Conservation (phyloP, 768 basidiomycete species). For the Panaeolus papilionaceus region DNA sequence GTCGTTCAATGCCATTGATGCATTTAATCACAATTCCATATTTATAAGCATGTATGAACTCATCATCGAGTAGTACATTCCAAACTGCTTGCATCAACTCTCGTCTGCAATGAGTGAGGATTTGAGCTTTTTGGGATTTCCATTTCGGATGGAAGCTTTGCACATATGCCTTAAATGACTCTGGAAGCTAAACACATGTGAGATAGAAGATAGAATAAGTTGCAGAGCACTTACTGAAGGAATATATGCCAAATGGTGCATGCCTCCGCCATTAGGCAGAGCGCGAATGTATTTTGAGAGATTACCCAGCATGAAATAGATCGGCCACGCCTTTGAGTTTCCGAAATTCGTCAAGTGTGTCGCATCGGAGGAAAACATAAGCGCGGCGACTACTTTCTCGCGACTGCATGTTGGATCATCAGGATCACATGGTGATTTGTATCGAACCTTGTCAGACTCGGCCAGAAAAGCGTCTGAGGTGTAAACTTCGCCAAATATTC, state of each 20-base stretch:
- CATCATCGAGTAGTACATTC: conserved; percentile 26
- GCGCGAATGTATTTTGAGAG: conserved; percentile 46
- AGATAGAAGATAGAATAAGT: not conserved
- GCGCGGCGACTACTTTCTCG: conserved; percentile 27
- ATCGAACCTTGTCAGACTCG: conserved; percentile 16
- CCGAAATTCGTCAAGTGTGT: conserved; percentile 44
- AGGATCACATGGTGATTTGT: not conserved
- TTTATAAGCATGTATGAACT: conserved; percentile 29
- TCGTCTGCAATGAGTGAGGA: conserved; percentile 34
- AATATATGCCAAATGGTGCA: conserved; percentile 50
- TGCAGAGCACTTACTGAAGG: conserved; percentile 36
- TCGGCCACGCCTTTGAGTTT: conserved; percentile 45
- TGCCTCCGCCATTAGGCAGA: conserved; percentile 37
- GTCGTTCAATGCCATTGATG: conserved; percentile 35
- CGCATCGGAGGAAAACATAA: conserved; percentile 43
- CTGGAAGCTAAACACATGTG: conserved; percentile 24
- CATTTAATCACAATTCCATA: conserved; percentile 39
- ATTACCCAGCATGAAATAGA: conserved; percentile 47
- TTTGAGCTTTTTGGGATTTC: conserved; percentile 14
- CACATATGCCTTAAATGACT: conserved; percentile 27
- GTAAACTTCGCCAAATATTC: conserved; percentile 32
- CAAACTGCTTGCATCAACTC: conserved; percentile 43
- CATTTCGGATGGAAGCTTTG: conserved; percentile 17
- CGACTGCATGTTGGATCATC: conserved; percentile 25
- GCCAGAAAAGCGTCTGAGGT: conserved; percentile 33